phyloP scores from a whole-genome alignment of 2,329 filamentous ascomycete species.

The Leptographium procerum region DNA sequence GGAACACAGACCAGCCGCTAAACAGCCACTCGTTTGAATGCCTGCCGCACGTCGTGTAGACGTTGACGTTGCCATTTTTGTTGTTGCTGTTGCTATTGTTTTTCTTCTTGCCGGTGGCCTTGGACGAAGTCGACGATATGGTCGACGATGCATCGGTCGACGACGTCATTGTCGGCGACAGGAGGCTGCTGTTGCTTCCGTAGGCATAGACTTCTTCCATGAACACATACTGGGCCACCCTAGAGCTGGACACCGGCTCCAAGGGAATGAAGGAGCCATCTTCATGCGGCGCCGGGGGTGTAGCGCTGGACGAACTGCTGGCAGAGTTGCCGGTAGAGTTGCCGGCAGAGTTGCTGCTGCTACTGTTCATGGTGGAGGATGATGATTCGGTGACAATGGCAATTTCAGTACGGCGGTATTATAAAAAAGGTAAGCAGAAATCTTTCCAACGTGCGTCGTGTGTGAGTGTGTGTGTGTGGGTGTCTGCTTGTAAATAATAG shows the following conservation, averaged over 20 bases:
- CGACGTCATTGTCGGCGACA: background rate
- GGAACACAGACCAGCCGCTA: slow-evolving; percentile 14
- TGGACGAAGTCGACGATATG: background rate
- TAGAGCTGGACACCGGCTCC: background rate
- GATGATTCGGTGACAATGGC: background rate
- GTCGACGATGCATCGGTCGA: background rate
- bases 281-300: background rate
- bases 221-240: background rate
- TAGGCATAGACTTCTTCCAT: background rate
- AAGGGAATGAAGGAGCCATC: too few relatives aligned
- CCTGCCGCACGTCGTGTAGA: slow-evolving; percentile 16
- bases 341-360: background rate
- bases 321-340: background rate
- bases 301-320: background rate
- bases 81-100: slow-evolving; percentile 7
- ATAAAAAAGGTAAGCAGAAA: background rate
- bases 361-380: background rate
- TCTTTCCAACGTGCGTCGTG: too few relatives aligned
- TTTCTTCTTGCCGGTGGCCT: background rate
- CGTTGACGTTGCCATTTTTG: slow-evolving; percentile 13
- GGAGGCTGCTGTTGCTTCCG: background rate
- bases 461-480: too few relatives aligned
- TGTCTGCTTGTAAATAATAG: too few relatives aligned
- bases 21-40: slow-evolving; percentile 17
- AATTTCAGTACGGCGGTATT: too few relatives aligned